These are phyloP conservation scores for Recurvomyces mirabilis DNA, from an alignment of 495 filamentous ascomycete genomes.

Conservation along the genomic window DNA sequence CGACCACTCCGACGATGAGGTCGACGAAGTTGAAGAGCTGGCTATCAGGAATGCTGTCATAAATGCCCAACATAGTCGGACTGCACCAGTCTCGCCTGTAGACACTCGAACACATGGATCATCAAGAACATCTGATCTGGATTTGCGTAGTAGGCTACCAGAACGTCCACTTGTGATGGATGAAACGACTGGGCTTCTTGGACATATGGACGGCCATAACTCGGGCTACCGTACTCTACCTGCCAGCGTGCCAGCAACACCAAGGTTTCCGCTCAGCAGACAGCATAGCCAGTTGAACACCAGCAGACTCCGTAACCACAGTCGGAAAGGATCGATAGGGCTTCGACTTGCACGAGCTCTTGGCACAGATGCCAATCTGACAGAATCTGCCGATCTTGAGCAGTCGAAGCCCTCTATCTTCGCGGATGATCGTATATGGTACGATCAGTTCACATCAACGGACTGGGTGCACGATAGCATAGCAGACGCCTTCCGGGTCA, in stretches of 20 bases:
- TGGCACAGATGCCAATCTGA: conserved; percentile 13
- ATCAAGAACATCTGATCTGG: conserved; percentile 23
- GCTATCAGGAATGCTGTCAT: conserved; percentile 7
- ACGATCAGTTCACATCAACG: conserved; percentile 96
- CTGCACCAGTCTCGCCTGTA: conserved; percentile 16
- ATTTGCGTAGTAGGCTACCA: conserved; percentile 21
- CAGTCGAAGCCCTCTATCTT: conserved; percentile 25
- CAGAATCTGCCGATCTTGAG: conserved; percentile 13
- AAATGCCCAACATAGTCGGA: conserved; percentile 11
- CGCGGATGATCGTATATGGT: conserved; percentile 84
- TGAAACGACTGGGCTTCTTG: conserved; percentile 25
- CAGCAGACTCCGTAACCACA: conserved; percentile 20
- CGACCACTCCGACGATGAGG: conserved; percentile 3
- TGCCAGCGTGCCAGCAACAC: conserved; percentile 25
- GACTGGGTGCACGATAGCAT: conserved; percentile 99
- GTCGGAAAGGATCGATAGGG: conserved; percentile 27
- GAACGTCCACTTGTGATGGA: conserved; percentile 13
- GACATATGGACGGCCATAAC: conserved; percentile 7
- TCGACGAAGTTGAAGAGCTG: conserved; percentile 5
- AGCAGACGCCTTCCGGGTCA: conserved; percentile 81
- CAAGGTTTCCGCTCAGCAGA: conserved; percentile 21
- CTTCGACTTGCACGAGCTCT: conserved; percentile 27
- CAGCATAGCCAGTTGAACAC: conserved; percentile 21
- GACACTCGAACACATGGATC: conserved; percentile 14
- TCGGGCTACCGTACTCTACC: conserved; percentile 24